A percentile compares a stretch with the other conserved stretches of the same genome.
phyloP scores from a whole-genome alignment of 202 grass and related monocot species.

The Elaeis oleifera region DNA sequence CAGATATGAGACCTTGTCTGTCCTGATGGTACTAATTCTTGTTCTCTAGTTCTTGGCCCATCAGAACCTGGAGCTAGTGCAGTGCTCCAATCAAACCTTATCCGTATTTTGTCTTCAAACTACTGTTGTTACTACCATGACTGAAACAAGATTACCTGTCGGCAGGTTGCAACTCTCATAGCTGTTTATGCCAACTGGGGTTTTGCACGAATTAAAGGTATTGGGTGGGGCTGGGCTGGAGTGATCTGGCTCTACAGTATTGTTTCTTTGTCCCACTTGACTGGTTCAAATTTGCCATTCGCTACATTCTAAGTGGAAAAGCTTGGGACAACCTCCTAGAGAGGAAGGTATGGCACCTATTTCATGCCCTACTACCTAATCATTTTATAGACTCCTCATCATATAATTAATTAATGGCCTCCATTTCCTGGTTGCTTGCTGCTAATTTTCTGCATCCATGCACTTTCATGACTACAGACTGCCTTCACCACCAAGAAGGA shows the following conservation, averaged over 20 bases:
- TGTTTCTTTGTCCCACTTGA: slow-evolving; percentile 38
- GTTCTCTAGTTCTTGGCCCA: too few species aligned
- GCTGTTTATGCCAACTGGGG: slow-evolving; percentile 39
- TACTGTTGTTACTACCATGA: too few species aligned
- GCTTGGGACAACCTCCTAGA: slow-evolving; percentile 44
- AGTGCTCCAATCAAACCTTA: too few species aligned
- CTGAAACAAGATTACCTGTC: background rate
- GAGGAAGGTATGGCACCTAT: slow-evolving; percentile 24
- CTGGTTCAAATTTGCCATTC: slow-evolving; percentile 38
- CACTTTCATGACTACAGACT: slow-evolving; percentile 5
- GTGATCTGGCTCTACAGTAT: slow-evolving; percentile 47
- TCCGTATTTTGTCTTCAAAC: too few species aligned
- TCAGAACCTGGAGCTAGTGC: background rate
- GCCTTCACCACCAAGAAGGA: slow-evolving; percentile 48
- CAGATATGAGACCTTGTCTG: too few species aligned
- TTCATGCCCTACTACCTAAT: too few species aligned
- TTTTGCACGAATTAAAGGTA: slow-evolving; percentile 45
- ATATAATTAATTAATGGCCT: too few species aligned
- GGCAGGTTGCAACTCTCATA: slow-evolving; percentile 46
- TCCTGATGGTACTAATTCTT: background rate
- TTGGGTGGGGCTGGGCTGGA: slow-evolving; percentile 53
- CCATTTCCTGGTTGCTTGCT: slow-evolving; percentile 6
- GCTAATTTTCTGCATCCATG: background rate
- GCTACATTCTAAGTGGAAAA: slow-evolving; percentile 37
- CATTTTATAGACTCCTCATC: too few species aligned